Base-by-base conservation (phyloP, 257 asterid species). In the Datura wrightii region DNA sequence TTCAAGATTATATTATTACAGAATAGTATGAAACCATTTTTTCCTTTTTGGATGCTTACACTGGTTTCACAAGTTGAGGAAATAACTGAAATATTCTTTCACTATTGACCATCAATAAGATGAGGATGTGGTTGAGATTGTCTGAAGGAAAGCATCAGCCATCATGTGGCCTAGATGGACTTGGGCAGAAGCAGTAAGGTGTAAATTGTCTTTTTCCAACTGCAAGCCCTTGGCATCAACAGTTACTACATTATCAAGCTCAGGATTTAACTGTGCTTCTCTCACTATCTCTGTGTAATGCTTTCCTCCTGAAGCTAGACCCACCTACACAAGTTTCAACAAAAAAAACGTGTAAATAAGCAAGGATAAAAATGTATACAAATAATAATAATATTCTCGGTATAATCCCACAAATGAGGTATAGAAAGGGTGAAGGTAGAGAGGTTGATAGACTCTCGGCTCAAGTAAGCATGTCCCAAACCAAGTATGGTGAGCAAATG, bases 141-240 rank as follows among this genome's bases (percentile, higher is more conserved):
- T 88, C 2, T 54, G 65, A 71, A 87, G 87, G 53, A 79, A 87
- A 11, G 86, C 86, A 41, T 76, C 18, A 37, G 89, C 90, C 83
- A 90, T 60, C 87, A 83, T 84, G 55, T 83, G 70, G 39, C 93
- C 90, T 6, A 90, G 79, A 53, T 62, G 85, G 69, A 87, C 86
- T 36, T 89, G 86, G 13, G 89, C 82, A 44, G 69, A 83, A 70
- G 90, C 54, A 36, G 84, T 85, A 48, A 90, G 89, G 36, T 90
- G 93, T 36, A 90, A 39, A 10, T 41, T 52, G 85, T 90, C 93
- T 3, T 86, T 85, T 37, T 81, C 54, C 85, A 89, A 39, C 65
- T 71, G 74, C 46, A 85, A 24, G 8, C 90, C 90, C 84, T 79
- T 87, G 8, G 90, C 90, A 84, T 90, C 93, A 7, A 90, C 90